A percentile compares a stretch with the other conserved stretches of the same genome.
Conservation (phyloP, 495 filamentous ascomycete genomes). For the Pseudotulostoma volvatum region DNA sequence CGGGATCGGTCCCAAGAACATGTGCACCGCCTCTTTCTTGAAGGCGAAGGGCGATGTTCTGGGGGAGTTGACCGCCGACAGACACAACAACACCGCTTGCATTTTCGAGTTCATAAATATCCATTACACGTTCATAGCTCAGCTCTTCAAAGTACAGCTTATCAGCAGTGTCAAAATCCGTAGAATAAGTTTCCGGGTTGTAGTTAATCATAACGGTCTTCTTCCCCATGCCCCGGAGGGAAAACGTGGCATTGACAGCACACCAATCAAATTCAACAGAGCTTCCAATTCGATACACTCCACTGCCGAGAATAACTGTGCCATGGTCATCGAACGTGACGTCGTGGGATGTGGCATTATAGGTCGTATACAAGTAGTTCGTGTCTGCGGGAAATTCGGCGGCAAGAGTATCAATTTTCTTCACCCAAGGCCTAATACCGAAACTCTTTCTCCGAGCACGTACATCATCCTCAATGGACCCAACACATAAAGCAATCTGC, state of each 20-base stretch:
- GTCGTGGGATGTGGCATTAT: conserved; percentile 92
- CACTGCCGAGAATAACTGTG: conserved; percentile 74
- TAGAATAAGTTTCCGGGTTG: conserved; percentile 78
- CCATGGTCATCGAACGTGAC: conserved; percentile 91
- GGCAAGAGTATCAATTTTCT: conserved; percentile 95
- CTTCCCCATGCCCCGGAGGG: conserved; percentile 75
- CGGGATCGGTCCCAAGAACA: conserved; percentile 77
- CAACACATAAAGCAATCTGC: conserved; percentile 80
- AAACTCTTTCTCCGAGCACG: conserved; percentile 72
- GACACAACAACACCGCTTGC: conserved; percentile 85
- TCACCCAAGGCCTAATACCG: conserved; percentile 77
- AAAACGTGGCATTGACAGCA: conserved; percentile 81
- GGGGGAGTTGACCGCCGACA: conserved; percentile 88
- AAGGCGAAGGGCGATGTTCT: conserved; percentile 92
- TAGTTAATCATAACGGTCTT: conserved; percentile 99
- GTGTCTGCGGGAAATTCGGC: conserved; percentile 96
- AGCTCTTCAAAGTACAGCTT: conserved; percentile 95
- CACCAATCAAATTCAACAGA: conserved; percentile 99
- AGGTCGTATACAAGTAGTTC: conserved; percentile 96
- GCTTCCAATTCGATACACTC: conserved; percentile 92
- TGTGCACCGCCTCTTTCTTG: conserved; percentile 81
- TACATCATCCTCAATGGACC: conserved; percentile 75
- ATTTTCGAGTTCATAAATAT: conserved; percentile 89
- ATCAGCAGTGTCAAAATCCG: conserved; percentile 89
- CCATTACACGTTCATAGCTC: conserved; percentile 94